Evolutionary conservation across 768 basidiomycete species (phyloP).

Genomic region (Termitomyces heimii): DNA sequence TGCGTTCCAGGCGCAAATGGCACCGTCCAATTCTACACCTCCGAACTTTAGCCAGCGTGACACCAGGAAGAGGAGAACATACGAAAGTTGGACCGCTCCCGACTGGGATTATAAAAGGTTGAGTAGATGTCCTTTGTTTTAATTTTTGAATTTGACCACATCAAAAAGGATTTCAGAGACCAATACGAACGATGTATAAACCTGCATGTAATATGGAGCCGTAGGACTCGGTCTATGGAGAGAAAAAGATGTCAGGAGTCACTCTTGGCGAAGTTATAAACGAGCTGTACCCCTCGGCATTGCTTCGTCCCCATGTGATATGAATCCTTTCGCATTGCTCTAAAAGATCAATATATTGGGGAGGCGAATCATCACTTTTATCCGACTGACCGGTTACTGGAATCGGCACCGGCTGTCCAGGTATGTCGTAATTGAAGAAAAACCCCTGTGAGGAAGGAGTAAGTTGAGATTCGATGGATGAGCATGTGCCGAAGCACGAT

Average conservation of each 20-base stretch:
- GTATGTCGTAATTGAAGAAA: not conserved
- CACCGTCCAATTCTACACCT: not conserved
- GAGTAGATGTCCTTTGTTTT: not conserved
- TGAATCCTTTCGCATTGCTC: not conserved
- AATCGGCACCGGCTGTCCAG: not conserved
- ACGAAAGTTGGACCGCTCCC: not conserved
- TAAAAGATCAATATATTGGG: not conserved
- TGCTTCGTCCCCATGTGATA: not conserved
- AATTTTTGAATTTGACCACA: not conserved
- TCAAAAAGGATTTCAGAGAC: not conserved
- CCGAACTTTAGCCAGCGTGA: not conserved
- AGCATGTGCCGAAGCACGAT: not conserved
- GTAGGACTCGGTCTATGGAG: not conserved
- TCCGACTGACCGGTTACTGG: not conserved
- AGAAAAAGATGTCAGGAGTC: not conserved
- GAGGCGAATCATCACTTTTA: no score
- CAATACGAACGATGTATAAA: not conserved
- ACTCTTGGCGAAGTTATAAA: no score
- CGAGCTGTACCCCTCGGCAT: not conserved
- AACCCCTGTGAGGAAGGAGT: not conserved
- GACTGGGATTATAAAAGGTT: not conserved
- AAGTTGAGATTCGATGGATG: no score
- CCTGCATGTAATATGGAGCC: not conserved
- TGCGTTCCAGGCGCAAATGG: not conserved
- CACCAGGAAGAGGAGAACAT: not conserved